Conservation (phyloP, 163 green algal genomes). For the Scenedesmus sp. region DNA sequence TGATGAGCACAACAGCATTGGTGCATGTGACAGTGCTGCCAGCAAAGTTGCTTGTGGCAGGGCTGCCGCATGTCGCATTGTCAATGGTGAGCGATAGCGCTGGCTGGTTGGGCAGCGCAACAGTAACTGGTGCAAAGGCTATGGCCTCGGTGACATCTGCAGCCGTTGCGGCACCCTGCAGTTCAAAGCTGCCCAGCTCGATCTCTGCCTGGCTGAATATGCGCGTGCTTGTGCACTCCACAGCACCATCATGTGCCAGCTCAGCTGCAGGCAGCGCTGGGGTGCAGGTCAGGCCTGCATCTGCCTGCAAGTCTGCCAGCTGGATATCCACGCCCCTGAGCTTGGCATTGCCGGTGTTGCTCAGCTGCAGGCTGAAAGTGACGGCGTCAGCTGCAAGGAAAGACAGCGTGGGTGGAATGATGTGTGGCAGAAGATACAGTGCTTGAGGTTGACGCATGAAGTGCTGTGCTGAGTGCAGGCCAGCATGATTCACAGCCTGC, state of each 20-base stretch:
- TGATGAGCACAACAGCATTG: neutral
- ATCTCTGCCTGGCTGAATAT: neutral
- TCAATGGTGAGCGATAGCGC: neutral
- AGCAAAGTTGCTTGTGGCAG: neutral
- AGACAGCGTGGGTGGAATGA: neutral
- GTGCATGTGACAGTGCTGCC: neutral
- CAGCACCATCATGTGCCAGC: neutral
- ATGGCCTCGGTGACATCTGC: neutral
- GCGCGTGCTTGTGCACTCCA: neutral
- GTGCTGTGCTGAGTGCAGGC: no score
- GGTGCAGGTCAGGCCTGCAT: neutral
- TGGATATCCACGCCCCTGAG: neutral
- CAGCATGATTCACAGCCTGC: no score
- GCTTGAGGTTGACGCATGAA: neutral
- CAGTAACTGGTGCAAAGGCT: neutral
- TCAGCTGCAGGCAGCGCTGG: neutral
- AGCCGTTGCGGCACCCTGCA: neutral
- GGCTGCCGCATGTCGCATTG: neutral
- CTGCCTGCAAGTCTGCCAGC: neutral
- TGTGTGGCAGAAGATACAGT: no score
- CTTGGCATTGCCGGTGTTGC: constrained; percentile 3
- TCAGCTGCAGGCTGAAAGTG: neutral
- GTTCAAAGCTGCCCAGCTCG: neutral
- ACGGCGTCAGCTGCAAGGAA: neutral
- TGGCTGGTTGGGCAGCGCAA: neutral